Percentiles rank a stretch among this genome's conserved stretches.
phyloP scores from a whole-genome alignment of 768 basidiomycete genomes.

The Pleurotus salmoneostramineus region DNA sequence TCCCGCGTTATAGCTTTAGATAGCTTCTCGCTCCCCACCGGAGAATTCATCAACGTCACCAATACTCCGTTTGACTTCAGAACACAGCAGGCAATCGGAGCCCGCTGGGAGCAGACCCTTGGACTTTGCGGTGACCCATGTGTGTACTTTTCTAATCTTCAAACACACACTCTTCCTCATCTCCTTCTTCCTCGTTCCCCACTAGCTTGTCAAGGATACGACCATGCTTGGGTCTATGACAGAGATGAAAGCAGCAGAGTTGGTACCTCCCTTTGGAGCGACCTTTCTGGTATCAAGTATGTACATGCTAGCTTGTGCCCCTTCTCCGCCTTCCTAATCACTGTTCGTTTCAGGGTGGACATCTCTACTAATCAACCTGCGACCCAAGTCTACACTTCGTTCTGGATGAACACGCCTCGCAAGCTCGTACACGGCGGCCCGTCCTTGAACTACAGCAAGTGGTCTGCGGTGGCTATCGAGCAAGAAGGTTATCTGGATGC shows the following conservation, averaged over 20 bases:
- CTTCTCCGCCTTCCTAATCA: not conserved
- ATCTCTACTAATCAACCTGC: slow-evolving; percentile 48
- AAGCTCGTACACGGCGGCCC: slow-evolving; percentile 49
- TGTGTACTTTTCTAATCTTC: slow-evolving; percentile 14
- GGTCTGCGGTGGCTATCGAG: slow-evolving; percentile 47
- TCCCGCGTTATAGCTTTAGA: slow-evolving; percentile 33
- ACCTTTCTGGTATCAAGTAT: slow-evolving; percentile 45
- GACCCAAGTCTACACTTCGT: slow-evolving; percentile 46
- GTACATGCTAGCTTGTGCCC: slow-evolving; percentile 6
- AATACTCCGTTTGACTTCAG: slow-evolving; percentile 43
- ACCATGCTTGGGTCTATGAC: slow-evolving; percentile 50
- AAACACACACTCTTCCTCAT: not conserved
- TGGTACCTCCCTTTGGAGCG: slow-evolving; percentile 41
- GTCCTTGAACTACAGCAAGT: slow-evolving; percentile 31
- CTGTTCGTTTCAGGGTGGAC: slow-evolving; percentile 32
- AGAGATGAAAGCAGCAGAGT: slow-evolving; percentile 19
- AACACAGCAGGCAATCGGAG: slow-evolving; percentile 25
- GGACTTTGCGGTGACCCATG: slow-evolving; percentile 24
- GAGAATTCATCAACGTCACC: slow-evolving; percentile 24
- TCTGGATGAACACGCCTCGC: slow-evolving; percentile 40
- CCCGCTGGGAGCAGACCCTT: slow-evolving; percentile 27
- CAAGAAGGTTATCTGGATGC: slow-evolving; percentile 52
- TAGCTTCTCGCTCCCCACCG: slow-evolving; percentile 34
- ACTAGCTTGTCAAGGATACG: slow-evolving; percentile 43
- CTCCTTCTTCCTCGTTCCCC: too few relatives aligned